Conservation (phyloP, 1,139 yeast species). For the Scheffersomyces illinoinensis region DNA sequence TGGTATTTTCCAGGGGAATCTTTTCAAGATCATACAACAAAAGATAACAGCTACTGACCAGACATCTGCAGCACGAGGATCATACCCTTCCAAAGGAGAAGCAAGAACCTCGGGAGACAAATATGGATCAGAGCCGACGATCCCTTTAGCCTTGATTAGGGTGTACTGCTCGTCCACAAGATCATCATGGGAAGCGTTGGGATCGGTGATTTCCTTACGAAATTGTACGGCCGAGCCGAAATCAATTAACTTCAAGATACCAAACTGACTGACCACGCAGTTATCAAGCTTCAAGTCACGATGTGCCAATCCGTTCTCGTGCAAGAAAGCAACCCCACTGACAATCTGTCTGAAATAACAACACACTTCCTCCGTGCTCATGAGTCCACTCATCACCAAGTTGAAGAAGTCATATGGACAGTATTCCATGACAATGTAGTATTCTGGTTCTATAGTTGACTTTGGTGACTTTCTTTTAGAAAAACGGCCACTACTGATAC, state of each 20-base stretch:
- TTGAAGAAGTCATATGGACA: slow-evolving; percentile 76
- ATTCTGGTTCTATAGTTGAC: slow-evolving; percentile 36
- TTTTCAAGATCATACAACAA: slow-evolving; percentile 69
- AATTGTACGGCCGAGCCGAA: slow-evolving; percentile 77
- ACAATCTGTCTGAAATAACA: slow-evolving; percentile 73
- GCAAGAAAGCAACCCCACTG: slow-evolving; percentile 62
- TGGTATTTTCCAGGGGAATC: slow-evolving; percentile 84
- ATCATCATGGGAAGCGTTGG: slow-evolving; percentile 10
- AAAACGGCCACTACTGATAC: background rate
- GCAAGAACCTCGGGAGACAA: slow-evolving; percentile 74
- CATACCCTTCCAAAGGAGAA: slow-evolving; percentile 49
- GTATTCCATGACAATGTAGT: slow-evolving; percentile 72
- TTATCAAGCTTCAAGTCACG: slow-evolving; percentile 77
- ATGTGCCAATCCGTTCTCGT: slow-evolving; percentile 70
- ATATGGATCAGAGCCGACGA: slow-evolving; percentile 82
- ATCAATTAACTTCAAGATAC: slow-evolving; percentile 70
- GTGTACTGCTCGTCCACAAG: slow-evolving; percentile 23
- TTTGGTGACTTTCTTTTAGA: slow-evolving; percentile 8
- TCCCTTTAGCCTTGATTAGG: slow-evolving; percentile 54
- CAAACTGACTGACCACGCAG: slow-evolving; percentile 64
- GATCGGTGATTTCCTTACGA: slow-evolving; percentile 27
- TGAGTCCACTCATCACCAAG: slow-evolving; percentile 70
- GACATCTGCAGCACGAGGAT: slow-evolving; percentile 71
- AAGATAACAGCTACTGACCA: slow-evolving; percentile 80
- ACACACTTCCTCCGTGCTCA: slow-evolving; percentile 56